phyloP scores from a whole-genome alignment of 163 green algal species.

The Chlorella variabilis region DNA sequence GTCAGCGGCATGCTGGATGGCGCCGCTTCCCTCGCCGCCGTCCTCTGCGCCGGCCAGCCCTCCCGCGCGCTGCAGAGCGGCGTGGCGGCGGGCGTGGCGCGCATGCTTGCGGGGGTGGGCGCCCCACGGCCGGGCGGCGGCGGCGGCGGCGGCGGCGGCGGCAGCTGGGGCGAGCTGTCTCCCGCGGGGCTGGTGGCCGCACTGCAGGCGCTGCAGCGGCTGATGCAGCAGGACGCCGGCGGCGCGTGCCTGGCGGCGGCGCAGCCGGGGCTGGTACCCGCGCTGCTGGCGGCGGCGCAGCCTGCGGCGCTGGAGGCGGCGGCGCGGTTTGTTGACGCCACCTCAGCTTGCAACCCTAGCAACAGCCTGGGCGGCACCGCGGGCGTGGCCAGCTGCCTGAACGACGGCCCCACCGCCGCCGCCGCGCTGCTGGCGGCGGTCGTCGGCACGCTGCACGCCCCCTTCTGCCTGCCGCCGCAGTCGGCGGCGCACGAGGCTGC shows the following conservation, averaged over 20 bases:
- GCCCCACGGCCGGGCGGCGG: not conserved
- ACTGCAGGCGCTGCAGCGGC: conserved; percentile 49
- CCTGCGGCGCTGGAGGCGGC: not conserved
- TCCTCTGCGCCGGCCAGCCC: conserved; percentile 45
- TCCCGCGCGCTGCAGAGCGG: conserved; percentile 7
- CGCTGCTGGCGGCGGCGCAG: not conserved
- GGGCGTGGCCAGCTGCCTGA: not conserved
- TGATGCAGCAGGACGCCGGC: conserved; percentile 25
- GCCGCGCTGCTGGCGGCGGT: not conserved
- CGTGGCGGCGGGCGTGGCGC: conserved; percentile 24
- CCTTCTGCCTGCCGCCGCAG: conserved; percentile 11
- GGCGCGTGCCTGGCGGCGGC: conserved; percentile 5
- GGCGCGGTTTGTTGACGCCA: conserved; percentile 15
- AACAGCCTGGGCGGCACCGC: conserved; percentile 25
- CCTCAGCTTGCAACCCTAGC: conserved; percentile 22
- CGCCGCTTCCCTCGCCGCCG: conserved; percentile 55
- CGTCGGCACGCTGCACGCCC: not conserved
- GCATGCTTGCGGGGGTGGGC: conserved; percentile 4
- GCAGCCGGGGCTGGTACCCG: conserved; percentile 24
- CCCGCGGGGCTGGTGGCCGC: conserved; percentile 53
- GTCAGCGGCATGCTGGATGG: conserved; percentile 73
- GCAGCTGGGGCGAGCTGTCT: conserved; percentile 64
- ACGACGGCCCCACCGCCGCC: conserved; percentile 2
- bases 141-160: too few species aligned
- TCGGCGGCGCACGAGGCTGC: not conserved